Conservation (phyloP, 2,329 filamentous ascomycete species). For the Neonectria faginata region DNA sequence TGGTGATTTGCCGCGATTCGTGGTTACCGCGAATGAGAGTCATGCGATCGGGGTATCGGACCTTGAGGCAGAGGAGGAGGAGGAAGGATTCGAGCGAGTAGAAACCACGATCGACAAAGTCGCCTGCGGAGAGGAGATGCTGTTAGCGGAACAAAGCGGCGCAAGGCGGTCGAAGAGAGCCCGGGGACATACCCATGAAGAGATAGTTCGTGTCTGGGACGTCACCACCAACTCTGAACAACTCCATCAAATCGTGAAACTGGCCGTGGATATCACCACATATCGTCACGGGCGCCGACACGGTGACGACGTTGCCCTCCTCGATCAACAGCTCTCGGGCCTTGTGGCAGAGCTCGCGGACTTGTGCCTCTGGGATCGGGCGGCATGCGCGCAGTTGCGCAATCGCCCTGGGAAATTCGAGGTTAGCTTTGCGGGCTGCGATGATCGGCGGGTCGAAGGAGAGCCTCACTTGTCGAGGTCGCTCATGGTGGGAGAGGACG, state of each 20-base stretch:
- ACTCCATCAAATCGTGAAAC: slow-evolving; percentile 96
- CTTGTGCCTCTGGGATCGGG: slow-evolving; percentile 94
- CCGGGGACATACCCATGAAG: slow-evolving; percentile 81
- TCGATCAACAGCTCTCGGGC: slow-evolving; percentile 96
- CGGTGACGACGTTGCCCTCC: slow-evolving; percentile 96
- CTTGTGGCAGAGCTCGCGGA: slow-evolving; percentile 97
- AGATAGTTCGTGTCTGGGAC: slow-evolving; percentile 96
- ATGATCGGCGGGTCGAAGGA: slow-evolving; percentile 12
- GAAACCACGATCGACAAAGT: slow-evolving; percentile 98
- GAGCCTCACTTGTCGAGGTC: slow-evolving; percentile 85
- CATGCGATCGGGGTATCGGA: slow-evolving; percentile 96
- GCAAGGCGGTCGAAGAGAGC: slow-evolving; percentile 4
- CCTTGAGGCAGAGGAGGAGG: slow-evolving; percentile 94
- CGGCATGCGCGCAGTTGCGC: slow-evolving; percentile 94
- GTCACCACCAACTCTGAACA: slow-evolving; percentile 92
- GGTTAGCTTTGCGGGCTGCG: slow-evolving; percentile 27
- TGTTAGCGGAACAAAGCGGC: slow-evolving; percentile 28
- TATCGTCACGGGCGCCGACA: slow-evolving; percentile 96
- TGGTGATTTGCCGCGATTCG: slow-evolving; percentile 96
- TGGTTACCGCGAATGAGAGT: slow-evolving; percentile 96
- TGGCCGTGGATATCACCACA: slow-evolving; percentile 98
- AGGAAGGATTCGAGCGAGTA: slow-evolving; percentile 98
- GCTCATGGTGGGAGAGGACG: slow-evolving; percentile 71
- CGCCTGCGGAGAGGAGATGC: slow-evolving; percentile 64
- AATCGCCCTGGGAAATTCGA: slow-evolving; percentile 75